phyloP scores from a whole-genome alignment of 2,329 filamentous ascomycete species.

The Helotiales sp. region DNA sequence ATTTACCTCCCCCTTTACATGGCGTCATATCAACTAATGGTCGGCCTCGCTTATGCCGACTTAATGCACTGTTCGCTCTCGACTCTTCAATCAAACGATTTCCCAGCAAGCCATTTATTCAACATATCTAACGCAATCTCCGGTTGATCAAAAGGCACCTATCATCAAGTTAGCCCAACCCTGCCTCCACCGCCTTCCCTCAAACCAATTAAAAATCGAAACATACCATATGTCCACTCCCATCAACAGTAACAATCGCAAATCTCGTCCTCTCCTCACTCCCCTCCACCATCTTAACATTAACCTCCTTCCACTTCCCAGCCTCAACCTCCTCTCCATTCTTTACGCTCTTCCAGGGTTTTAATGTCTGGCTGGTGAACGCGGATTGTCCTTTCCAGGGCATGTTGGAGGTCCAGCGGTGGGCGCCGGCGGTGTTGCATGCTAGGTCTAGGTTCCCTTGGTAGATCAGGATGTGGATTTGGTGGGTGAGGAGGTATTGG shows the following conservation, averaged over 20 bases:
- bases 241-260: slow-evolving; percentile 36
- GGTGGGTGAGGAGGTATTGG: slow-evolving; percentile 57
- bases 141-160: slow-evolving; percentile 27
- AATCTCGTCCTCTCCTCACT: slow-evolving; percentile 26
- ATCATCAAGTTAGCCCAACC: not conserved
- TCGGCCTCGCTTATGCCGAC: no score
- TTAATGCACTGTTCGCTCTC: no score
- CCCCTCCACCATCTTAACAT: slow-evolving; percentile 23
- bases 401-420: slow-evolving; percentile 41
- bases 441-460: slow-evolving; percentile 64
- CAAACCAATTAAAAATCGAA: not conserved
- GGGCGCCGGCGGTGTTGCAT: slow-evolving; percentile 46
- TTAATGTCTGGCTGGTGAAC: slow-evolving; percentile 37
- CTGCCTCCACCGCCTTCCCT: not conserved
- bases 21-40: no score
- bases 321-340: slow-evolving; percentile 15
- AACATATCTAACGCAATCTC: slow-evolving; percentile 27
- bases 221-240: slow-evolving; percentile 43
- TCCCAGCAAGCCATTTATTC: slow-evolving; percentile 23
- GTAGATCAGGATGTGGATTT: slow-evolving; percentile 67
- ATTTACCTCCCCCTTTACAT: no score
- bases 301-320: slow-evolving; percentile 23
- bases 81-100: slow-evolving; percentile 13
- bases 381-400: slow-evolving; percentile 45
- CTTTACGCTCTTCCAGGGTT: slow-evolving; percentile 22